phyloP scores from a whole-genome alignment of 345 rosid genomes.

The Sonneratia caseolaris region DNA sequence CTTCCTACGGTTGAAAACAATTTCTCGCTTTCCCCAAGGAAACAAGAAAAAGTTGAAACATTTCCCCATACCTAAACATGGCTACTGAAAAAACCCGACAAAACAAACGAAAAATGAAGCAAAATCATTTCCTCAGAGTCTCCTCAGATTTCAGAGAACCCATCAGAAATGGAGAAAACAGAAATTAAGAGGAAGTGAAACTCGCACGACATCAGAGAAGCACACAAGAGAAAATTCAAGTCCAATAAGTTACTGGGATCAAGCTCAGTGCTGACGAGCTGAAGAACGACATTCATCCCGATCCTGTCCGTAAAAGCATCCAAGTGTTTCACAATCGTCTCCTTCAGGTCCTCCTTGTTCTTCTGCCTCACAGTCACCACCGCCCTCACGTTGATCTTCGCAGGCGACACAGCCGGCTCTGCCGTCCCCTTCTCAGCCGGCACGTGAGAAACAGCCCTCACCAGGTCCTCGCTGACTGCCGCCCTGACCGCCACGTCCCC shows the following conservation, averaged over 20 bases:
- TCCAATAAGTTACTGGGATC: constrained; percentile 66
- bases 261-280: constrained; percentile 68
- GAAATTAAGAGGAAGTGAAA: neutral
- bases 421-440: constrained; percentile 32
- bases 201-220: neutral
- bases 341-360: constrained; percentile 71
- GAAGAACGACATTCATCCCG: constrained; percentile 75
- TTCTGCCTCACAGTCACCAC: constrained; percentile 68
- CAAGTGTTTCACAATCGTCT: constrained; percentile 58
- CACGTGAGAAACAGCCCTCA: constrained; percentile 23
- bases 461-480: constrained; percentile 69
- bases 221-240: neutral
- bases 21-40: neutral
- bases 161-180: too few species aligned
- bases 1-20: neutral
- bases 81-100: neutral
- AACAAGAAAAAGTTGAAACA: neutral
- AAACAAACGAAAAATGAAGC: neutral
- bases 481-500: constrained; percentile 17
- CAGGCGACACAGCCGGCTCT: constrained; percentile 17
- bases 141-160: too few species aligned
- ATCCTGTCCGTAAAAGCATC: constrained; percentile 68
- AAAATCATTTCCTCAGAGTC: neutral
- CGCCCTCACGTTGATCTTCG: constrained; percentile 67
- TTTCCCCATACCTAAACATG: neutral